phyloP scores from a whole-genome alignment of 106 monocot genomes.

The Dendrobium officinale region DNA sequence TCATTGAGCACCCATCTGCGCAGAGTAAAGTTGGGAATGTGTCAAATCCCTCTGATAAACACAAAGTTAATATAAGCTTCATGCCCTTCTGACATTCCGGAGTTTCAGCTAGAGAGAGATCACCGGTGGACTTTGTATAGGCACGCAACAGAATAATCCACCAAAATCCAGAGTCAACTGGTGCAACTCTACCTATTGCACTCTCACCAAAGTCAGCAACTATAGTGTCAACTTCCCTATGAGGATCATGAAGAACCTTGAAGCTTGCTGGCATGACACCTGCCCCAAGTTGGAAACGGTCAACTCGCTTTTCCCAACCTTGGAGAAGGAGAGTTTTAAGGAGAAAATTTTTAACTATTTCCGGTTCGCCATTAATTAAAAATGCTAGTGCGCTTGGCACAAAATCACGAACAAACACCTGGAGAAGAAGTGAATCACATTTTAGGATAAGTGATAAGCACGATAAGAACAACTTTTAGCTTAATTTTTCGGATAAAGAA shows the following conservation, averaged over 20 bases:
- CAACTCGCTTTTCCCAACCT: slow-evolving; percentile 49
- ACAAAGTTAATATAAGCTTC: slow-evolving; percentile 46
- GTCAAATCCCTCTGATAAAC: slow-evolving; percentile 46
- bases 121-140: slow-evolving; percentile 48
- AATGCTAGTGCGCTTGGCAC: slow-evolving; percentile 53
- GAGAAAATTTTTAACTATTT: slow-evolving; percentile 50
- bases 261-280: slow-evolving; percentile 53
- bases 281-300: slow-evolving; percentile 47
- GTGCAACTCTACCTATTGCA: slow-evolving; percentile 54
- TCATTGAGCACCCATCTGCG: slow-evolving; percentile 58
- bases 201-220: slow-evolving; percentile 54
- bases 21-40: slow-evolving; percentile 48
- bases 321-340: slow-evolving; percentile 42
- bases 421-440: neutral
- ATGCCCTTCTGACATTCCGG: slow-evolving; percentile 44
- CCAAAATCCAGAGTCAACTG: slow-evolving; percentile 56
- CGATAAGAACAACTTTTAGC: neutral
- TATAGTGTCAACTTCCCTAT: slow-evolving; percentile 27
- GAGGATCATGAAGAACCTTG: slow-evolving; percentile 44
- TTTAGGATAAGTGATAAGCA: neutral
- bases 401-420: slow-evolving; percentile 61
- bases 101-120: slow-evolving; percentile 40
- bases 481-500: neutral
- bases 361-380: slow-evolving; percentile 47
- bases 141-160: slow-evolving; percentile 52